A percentile compares a stretch with the other conserved stretches of the same genome.
These are phyloP conservation scores for Ceratobasidium sp. DNA, from an alignment of 1,284 basidiomycete genomes.

Conservation along the genomic window DNA sequence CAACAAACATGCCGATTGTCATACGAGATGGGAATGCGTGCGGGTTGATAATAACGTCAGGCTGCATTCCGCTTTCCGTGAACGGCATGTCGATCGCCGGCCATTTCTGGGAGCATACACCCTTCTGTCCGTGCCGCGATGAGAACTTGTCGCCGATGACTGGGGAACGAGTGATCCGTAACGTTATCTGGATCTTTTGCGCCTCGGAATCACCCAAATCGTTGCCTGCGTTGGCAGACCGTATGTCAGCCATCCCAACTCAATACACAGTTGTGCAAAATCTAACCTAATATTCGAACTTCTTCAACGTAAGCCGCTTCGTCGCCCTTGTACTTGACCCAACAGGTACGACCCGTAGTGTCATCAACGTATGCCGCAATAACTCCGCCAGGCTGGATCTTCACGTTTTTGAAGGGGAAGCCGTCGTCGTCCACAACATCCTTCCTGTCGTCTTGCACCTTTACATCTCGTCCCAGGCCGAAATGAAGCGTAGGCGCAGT, in stretches of 20 bases:
- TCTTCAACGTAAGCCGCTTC: conserved; percentile 92
- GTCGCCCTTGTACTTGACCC: conserved; percentile 98
- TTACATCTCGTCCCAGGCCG: conserved; percentile 84
- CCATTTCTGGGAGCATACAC: conserved; percentile 99
- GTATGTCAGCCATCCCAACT: neutral
- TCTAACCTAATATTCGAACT: conserved; percentile 87
- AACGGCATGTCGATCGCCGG: conserved; percentile 99
- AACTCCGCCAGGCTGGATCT: conserved; percentile 77
- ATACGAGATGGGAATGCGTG: conserved; percentile 99
- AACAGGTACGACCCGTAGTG: conserved; percentile 81
- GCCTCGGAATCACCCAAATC: conserved; percentile 89
- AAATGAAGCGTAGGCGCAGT: conserved; percentile 67
- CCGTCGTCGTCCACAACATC: conserved; percentile 86
- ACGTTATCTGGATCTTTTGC: conserved; percentile 93
- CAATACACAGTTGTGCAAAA: neutral
- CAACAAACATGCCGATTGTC: conserved; percentile 99
- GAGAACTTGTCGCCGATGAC: conserved; percentile 99
- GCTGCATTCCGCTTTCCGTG: conserved; percentile 98
- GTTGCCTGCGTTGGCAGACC: conserved; percentile 62
- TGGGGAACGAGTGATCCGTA: conserved; percentile 93
- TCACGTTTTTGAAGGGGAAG: conserved; percentile 80
- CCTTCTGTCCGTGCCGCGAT: conserved; percentile 98
- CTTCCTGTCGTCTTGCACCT: conserved; percentile 65
- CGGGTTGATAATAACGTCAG: conserved; percentile 99
- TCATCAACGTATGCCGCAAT: conserved; percentile 91